Base-by-base conservation (phyloP, 768 basidiomycete species). In the Lyophyllum decastes region DNA sequence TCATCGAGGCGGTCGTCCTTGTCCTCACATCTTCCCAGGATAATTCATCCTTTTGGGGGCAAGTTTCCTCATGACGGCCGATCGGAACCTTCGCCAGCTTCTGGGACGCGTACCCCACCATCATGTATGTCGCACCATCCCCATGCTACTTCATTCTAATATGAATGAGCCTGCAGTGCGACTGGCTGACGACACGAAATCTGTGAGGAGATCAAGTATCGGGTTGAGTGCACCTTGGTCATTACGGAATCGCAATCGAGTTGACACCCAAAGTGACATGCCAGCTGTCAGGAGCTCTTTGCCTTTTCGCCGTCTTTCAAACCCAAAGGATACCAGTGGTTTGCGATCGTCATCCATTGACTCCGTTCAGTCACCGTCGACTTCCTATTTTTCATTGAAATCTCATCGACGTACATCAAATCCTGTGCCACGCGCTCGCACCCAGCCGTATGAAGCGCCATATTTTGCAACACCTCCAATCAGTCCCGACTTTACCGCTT, bases 391-490 rank as follows among this genome's bases (percentile, higher is more conserved):
- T 52, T 66, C 70, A 33, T 66, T 68, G 21, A 76, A 73, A 55
- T 21, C 63, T 25, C 63, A 70, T 34, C 65, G 73, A 50, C 70
- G 73, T 26, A 58, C 60, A 2, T 72, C 77, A 5, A 59, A 69
- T 8, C 74, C 77, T 16, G 62, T 69, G 44, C 46, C 64, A 19
- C 55, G 65, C 27, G 70, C 71, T 44, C 69, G 78, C 24, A 80
- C 78, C 16, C 70, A 63, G 35, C 78, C 78, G 4, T 80, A 80
- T 53, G 77, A 72, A 46, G 74, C 78, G 26, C 78, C 78, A 6
- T 78, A 79, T 71, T 79, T 79, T 58, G 78, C 77, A 1, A 60
- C 71, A 24, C 78, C 77, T 10, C 78, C 78, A 7, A 58, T 68
- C 19, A 47, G 68, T 30, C 54, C 69, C 12, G 66, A 70, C 24